Percentiles rank a stretch among this genome's conserved stretches.
phyloP scores from a whole-genome alignment of 208 protist genomes.

The Kentomonas sorsogonicus region DNA sequence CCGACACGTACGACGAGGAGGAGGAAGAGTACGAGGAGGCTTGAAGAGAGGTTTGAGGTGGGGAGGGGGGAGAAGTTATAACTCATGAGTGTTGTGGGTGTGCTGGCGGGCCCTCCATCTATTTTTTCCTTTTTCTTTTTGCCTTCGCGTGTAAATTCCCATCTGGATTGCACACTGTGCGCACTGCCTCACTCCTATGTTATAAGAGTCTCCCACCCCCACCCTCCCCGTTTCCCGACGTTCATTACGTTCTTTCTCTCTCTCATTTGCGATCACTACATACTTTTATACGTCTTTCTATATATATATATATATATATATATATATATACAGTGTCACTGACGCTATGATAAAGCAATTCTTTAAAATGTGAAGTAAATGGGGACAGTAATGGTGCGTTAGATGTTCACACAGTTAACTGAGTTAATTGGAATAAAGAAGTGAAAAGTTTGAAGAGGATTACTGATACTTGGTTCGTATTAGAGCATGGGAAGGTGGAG shows the following conservation, averaged over 20 bases:
- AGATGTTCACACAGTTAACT: too few species aligned
- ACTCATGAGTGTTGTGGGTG: not conserved
- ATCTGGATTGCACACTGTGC: too few species aligned
- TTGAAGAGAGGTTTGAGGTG: conserved; percentile 6
- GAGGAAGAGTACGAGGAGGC: conserved; percentile 34
- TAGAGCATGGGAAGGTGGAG: too few species aligned
- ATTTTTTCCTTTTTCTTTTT: conserved; percentile 13
- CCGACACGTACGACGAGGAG: conserved; percentile 59
- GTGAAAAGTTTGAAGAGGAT: too few species aligned
- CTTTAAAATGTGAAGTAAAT: too few species aligned
- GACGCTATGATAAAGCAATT: not conserved
- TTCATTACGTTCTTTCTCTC: not conserved
- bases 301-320: conserved; percentile 1
- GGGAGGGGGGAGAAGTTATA: conserved; percentile 6
- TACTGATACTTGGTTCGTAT: too few species aligned
- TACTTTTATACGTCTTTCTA: not conserved
- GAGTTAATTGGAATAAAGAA: too few species aligned
- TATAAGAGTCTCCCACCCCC: too few species aligned
- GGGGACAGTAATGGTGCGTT: too few species aligned
- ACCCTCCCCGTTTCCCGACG: too few species aligned
- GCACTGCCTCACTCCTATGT: too few species aligned
- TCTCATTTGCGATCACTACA: conserved; percentile 4
- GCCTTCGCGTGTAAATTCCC: conserved; percentile 9
- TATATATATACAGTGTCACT: not conserved
- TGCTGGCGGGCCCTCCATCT: not conserved